Conservation (phyloP, 2,329 filamentous ascomycete genomes). For the Xylaria sp. region DNA sequence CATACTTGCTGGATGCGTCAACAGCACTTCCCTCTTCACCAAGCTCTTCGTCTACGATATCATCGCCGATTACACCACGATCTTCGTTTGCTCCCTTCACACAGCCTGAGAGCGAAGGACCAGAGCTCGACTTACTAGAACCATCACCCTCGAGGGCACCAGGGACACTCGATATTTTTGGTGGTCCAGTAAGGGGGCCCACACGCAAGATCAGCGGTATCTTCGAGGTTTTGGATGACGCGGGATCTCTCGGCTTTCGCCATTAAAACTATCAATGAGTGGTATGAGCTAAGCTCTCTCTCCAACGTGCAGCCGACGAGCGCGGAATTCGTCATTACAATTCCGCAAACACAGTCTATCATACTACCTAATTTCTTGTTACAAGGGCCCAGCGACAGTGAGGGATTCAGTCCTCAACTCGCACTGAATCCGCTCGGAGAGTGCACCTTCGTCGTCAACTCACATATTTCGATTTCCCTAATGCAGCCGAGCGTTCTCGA, state of each 20-base stretch:
- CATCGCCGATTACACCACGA: slow-evolving; percentile 37
- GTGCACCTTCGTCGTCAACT: background rate
- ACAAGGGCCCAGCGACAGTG: background rate
- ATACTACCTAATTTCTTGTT: background rate
- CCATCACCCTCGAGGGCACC: slow-evolving; percentile 34
- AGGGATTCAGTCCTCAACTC: background rate
- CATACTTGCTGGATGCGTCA: slow-evolving; percentile 37
- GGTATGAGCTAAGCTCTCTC: background rate
- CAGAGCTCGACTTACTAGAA: slow-evolving; percentile 39
- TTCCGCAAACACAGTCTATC: background rate
- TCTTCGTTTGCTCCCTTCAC: slow-evolving; percentile 24
- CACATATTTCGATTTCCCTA: background rate
- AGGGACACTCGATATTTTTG: slow-evolving; percentile 29
- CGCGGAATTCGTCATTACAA: background rate
- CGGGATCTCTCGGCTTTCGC: background rate
- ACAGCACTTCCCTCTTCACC: slow-evolving; percentile 26
- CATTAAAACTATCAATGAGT: slow-evolving; percentile 8
- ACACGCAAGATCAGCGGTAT: slow-evolving; percentile 43
- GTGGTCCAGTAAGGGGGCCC: slow-evolving; percentile 34
- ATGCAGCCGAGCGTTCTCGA: background rate
- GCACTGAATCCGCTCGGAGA: background rate
- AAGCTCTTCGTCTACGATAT: slow-evolving; percentile 26
- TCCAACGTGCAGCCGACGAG: background rate
- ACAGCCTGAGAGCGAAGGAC: slow-evolving; percentile 29
- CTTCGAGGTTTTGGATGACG: slow-evolving; percentile 42